phyloP scores from a whole-genome alignment of 495 filamentous ascomycete genomes.

The Xylaria venustula region DNA sequence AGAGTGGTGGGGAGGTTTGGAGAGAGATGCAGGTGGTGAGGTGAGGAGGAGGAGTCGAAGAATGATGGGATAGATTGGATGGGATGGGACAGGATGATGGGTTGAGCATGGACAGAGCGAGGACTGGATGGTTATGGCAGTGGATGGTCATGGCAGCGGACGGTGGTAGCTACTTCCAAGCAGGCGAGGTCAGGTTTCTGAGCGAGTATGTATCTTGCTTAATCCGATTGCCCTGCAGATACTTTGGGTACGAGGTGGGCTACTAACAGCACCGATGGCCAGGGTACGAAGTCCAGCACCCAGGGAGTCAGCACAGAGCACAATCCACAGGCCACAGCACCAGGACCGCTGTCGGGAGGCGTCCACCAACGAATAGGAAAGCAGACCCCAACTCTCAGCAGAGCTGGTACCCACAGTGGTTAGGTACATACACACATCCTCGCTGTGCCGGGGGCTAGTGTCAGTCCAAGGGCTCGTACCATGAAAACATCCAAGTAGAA shows the following conservation, averaged over 20 bases:
- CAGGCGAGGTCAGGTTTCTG: neutral
- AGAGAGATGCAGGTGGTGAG: conserved; percentile 26
- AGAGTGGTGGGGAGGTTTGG: conserved; percentile 26
- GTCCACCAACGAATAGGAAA: neutral
- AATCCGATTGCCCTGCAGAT: neutral
- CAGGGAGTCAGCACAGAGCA: conserved; percentile 1
- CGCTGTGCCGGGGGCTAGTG: conserved; percentile 4
- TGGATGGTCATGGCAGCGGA: no score
- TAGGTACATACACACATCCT: no score
- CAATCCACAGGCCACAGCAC: neutral
- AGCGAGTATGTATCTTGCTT: neutral
- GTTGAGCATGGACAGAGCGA: conserved; percentile 25
- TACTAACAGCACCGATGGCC: neutral
- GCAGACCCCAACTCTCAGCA: conserved; percentile 8
- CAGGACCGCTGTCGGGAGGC: neutral
- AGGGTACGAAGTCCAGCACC: neutral
- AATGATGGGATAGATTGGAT: conserved; percentile 33
- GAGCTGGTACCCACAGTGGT: neutral
- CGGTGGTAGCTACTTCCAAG: neutral
- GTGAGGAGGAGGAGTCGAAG: conserved; percentile 42
- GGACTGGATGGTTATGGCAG: no score
- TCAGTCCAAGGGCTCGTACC: conserved; percentile 1
- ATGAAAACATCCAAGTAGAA: neutral
- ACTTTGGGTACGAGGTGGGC: neutral
- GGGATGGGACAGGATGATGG: conserved; percentile 12